Conservation (phyloP, 345 rosid genomes). For the Trapa incisa region DNA sequence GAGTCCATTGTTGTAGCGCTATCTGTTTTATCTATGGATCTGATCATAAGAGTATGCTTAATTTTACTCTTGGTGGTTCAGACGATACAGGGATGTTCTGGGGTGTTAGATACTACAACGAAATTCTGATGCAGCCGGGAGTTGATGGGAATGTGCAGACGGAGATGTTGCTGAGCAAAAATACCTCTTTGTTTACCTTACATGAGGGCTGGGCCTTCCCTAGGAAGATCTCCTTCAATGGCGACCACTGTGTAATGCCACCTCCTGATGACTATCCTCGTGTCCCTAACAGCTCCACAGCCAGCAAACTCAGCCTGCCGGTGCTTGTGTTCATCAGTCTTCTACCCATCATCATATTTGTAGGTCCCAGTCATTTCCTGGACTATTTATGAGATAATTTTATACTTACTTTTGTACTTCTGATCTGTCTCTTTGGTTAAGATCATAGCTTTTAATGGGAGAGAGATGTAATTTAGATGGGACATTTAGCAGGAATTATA, state of each 20-base stretch:
- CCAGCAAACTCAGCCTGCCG: background rate
- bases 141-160: conserved; percentile 51
- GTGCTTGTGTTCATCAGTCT: background rate
- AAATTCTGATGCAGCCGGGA: conserved; percentile 56
- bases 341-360: background rate
- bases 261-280: conserved; percentile 57
- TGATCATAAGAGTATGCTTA: background rate
- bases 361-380: background rate
- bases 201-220: conserved; percentile 85
- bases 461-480: background rate
- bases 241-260: conserved; percentile 92
- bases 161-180: conserved; percentile 58
- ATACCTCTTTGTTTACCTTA: conserved; percentile 39
- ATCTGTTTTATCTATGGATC: background rate
- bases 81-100: conserved; percentile 82
- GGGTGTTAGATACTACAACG: conserved; percentile 67
- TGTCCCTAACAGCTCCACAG: conserved; percentile 33
- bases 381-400: background rate
- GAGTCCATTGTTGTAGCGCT: conserved; percentile 9
- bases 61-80: conserved; percentile 11
- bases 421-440: background rate
- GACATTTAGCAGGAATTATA: background rate
- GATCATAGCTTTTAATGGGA: background rate
- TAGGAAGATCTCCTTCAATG: conserved; percentile 59
- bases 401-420: background rate